These are phyloP conservation scores for Salix viminalis DNA, from an alignment of 345 rosid genomes.

Conservation along the genomic window DNA sequence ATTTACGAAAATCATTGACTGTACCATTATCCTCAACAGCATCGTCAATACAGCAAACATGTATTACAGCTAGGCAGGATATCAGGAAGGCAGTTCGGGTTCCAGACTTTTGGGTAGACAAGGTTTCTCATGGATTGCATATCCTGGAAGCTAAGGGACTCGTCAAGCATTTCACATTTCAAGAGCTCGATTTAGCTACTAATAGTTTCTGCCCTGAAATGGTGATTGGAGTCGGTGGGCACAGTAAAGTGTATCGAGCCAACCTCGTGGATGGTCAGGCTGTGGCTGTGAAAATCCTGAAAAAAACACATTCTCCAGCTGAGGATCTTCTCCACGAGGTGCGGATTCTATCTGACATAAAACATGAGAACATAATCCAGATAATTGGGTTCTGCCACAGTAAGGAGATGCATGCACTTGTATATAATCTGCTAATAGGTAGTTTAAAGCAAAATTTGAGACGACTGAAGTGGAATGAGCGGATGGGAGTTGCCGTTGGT, in stretches of 20 bases:
- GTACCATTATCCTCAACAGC: constrained; percentile 19
- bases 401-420: constrained; percentile 31
- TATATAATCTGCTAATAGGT: constrained; percentile 29
- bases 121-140: constrained; percentile 10
- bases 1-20: constrained; percentile 19
- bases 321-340: constrained; percentile 38
- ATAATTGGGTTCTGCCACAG: constrained; percentile 30
- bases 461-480: constrained; percentile 31
- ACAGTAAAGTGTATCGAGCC: constrained; percentile 28
- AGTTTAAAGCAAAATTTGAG: constrained; percentile 31
- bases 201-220: constrained; percentile 22
- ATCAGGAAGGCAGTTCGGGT: constrained; percentile 5
- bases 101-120: constrained; percentile 4
- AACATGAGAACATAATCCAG: constrained; percentile 32
- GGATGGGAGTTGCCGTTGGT: constrained; percentile 36
- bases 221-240: constrained; percentile 37
- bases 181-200: constrained; percentile 27
- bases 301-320: constrained; percentile 16
- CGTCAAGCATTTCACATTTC: constrained; percentile 17
- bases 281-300: constrained; percentile 39
- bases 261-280: constrained; percentile 22
- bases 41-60: neutral
- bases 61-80: neutral
- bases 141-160: constrained; percentile 6
- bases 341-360: constrained; percentile 22